phyloP scores from a whole-genome alignment of 2,329 filamentous ascomycete genomes.

The Alternaria consortialis region DNA sequence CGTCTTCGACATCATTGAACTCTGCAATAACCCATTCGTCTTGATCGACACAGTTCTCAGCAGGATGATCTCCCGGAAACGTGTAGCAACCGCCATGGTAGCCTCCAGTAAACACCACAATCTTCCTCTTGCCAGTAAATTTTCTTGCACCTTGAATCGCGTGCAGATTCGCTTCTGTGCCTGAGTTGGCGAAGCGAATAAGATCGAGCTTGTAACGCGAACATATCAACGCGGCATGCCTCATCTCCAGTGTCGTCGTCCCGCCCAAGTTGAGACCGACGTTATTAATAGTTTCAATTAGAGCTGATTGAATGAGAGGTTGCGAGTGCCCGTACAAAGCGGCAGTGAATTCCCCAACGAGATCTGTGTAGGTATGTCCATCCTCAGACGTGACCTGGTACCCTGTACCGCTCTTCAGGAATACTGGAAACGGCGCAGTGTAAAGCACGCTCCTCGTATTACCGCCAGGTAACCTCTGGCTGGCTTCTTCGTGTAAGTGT shows the following conservation, averaged over 20 bases:
- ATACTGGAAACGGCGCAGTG: slow-evolving; percentile 50
- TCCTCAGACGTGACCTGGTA: slow-evolving; percentile 44
- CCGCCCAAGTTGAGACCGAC: slow-evolving; percentile 49
- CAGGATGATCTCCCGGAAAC: slow-evolving; percentile 52
- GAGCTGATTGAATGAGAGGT: slow-evolving; percentile 31
- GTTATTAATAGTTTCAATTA: slow-evolving; percentile 32
- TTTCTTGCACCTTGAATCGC: slow-evolving; percentile 54
- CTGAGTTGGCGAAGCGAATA: slow-evolving; percentile 42
- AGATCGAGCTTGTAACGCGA: slow-evolving; percentile 31
- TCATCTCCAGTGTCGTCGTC: slow-evolving; percentile 30
- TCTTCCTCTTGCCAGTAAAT: slow-evolving; percentile 53
- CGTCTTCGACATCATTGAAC: slow-evolving; percentile 68
- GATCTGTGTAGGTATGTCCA: slow-evolving; percentile 40
- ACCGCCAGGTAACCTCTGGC: slow-evolving; percentile 47
- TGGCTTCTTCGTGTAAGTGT: slow-evolving; percentile 41
- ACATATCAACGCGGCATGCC: slow-evolving; percentile 33
- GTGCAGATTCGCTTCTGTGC: slow-evolving; percentile 42
- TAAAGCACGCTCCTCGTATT: slow-evolving; percentile 51
- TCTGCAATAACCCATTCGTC: slow-evolving; percentile 67
- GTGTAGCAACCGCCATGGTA: slow-evolving; percentile 66
- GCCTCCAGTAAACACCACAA: slow-evolving; percentile 59
- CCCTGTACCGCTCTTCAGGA: slow-evolving; percentile 39
- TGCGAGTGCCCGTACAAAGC: slow-evolving; percentile 44
- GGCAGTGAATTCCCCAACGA: slow-evolving; percentile 42
- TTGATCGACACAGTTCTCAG: slow-evolving; percentile 59